Percentiles rank a stretch among this genome's conserved stretches.
Evolutionary conservation across 2,329 filamentous ascomycete genomes (phyloP).

Genomic region (Aspergillus cejpii): DNA sequence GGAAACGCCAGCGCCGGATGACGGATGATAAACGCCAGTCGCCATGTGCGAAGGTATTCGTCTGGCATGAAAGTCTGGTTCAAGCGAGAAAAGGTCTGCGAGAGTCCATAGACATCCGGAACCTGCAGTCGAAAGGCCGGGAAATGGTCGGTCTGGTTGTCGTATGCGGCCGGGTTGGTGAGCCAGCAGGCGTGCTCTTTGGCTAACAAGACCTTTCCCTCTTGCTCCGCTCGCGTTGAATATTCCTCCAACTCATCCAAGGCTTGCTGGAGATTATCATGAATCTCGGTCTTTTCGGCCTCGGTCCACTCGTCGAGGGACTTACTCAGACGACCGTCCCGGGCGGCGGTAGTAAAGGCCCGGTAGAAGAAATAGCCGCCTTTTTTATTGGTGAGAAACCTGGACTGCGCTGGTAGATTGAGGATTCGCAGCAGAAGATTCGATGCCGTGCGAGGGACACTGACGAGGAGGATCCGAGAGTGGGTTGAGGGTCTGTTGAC

Average conservation of each 20-base stretch:
- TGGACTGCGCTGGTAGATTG: conserved; percentile 25
- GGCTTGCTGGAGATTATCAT: conserved; percentile 21
- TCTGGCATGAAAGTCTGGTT: conserved; percentile 35
- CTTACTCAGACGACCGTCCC: conserved; percentile 14
- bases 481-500: background rate
- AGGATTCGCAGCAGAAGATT: conserved; percentile 30
- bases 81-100: conserved; percentile 19
- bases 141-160: conserved; percentile 3
- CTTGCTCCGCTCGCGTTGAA: conserved; percentile 15
- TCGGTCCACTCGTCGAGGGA: conserved; percentile 24
- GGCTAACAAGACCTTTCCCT: conserved; percentile 28
- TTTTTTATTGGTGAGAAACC: conserved; percentile 14
- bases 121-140: conserved; percentile 15
- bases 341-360: conserved; percentile 7
- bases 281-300: conserved; percentile 20
- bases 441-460: conserved; percentile 29
- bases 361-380: conserved; percentile 29
- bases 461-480: conserved; percentile 20
- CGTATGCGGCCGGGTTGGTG: conserved; percentile 17
- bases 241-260: conserved; percentile 24
- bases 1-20: conserved; percentile 38
- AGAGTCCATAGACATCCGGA: conserved; percentile 11
- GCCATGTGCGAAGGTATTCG: conserved; percentile 30
- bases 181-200: conserved; percentile 35
- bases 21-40: conserved; percentile 34